phyloP scores from a whole-genome alignment of 2,329 filamentous ascomycete genomes.

The Fusarium guadeloupense region DNA sequence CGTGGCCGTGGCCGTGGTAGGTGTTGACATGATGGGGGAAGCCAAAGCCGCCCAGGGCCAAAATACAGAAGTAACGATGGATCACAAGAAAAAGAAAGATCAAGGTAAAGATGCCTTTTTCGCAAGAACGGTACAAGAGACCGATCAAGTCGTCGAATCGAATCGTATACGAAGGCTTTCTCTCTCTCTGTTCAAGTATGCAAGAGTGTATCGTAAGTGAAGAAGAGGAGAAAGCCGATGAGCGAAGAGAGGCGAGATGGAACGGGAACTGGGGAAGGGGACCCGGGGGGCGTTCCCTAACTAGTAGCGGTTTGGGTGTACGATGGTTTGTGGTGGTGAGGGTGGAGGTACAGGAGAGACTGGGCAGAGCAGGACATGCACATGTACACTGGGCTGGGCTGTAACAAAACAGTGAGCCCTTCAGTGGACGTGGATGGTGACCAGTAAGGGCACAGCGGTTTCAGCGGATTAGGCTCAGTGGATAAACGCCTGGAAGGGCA shows the following conservation, averaged over 20 bases:
- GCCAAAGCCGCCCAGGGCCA: slow-evolving; percentile 40
- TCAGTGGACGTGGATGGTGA: slow-evolving; percentile 8
- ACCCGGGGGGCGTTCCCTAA: slow-evolving; percentile 28
- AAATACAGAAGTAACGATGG: slow-evolving; percentile 21
- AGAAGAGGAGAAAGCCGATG: slow-evolving; percentile 33
- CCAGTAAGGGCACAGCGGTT: slow-evolving; percentile 15
- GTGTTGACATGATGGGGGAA: slow-evolving; percentile 74
- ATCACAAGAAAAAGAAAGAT: slow-evolving; percentile 23
- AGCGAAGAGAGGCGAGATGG: slow-evolving; percentile 36
- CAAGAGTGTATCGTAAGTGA: slow-evolving; percentile 20
- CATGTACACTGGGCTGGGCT: too few species aligned
- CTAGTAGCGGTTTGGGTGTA: slow-evolving; percentile 27
- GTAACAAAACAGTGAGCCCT: background rate
- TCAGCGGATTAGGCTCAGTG: slow-evolving; percentile 19
- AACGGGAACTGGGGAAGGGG: slow-evolving; percentile 32
- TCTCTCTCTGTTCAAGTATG: slow-evolving; percentile 18
- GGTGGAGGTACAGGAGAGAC: slow-evolving; percentile 1
- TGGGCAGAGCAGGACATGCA: background rate
- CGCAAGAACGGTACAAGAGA: slow-evolving; percentile 31
- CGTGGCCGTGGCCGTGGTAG: slow-evolving; percentile 78
- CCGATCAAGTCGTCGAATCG: slow-evolving; percentile 29
- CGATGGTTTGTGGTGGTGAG: slow-evolving; percentile 34
- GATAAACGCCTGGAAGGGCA: slow-evolving; percentile 4
- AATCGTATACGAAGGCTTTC: slow-evolving; percentile 23
- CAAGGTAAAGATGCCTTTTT: slow-evolving; percentile 24